Evolutionary conservation across 2,329 filamentous ascomycete species (phyloP).

Genomic region (Amesomyces nigricolor): DNA sequence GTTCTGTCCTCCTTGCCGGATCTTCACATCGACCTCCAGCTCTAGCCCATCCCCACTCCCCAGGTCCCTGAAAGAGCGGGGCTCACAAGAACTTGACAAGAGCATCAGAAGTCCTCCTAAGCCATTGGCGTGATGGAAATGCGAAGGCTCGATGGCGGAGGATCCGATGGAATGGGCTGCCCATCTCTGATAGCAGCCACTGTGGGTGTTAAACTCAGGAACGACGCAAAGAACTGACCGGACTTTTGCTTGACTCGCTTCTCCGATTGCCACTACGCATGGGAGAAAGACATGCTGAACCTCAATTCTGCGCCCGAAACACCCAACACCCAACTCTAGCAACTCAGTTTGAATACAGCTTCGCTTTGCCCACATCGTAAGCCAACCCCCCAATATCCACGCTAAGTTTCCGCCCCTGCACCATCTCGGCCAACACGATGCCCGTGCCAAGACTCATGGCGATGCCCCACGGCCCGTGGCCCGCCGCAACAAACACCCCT

Average conservation of each 20-base stretch:
- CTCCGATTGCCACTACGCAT: no score
- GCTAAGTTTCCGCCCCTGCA: slow-evolving; percentile 52
- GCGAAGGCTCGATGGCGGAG: not conserved
- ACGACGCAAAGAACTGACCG: no score
- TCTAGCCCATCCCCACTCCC: no score
- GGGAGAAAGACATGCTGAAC: not conserved
- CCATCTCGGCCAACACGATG: slow-evolving; percentile 63
- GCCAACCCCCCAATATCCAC: slow-evolving; percentile 53
- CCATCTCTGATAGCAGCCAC: slow-evolving; percentile 7
- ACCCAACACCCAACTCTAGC: not conserved
- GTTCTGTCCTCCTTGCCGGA: no score
- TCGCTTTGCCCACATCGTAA: slow-evolving; percentile 6
- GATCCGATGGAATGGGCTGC: slow-evolving; percentile 10
- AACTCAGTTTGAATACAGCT: not conserved
- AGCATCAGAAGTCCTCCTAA: no score
- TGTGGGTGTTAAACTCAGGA: not conserved
- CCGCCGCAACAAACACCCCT: slow-evolving; percentile 65
- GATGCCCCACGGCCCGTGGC: slow-evolving; percentile 75
- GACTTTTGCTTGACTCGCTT: no score
- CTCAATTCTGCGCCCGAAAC: not conserved
- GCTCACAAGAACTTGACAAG: no score
- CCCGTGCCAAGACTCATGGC: slow-evolving; percentile 62
- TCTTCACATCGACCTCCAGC: no score
- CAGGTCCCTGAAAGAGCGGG: no score
- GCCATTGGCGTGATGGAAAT: no score